Evolutionary conservation across 2,329 filamentous ascomycete species (phyloP), one percentile per base, ranked within the genome.

Genomic region (Elsinoe perseae): DNA sequence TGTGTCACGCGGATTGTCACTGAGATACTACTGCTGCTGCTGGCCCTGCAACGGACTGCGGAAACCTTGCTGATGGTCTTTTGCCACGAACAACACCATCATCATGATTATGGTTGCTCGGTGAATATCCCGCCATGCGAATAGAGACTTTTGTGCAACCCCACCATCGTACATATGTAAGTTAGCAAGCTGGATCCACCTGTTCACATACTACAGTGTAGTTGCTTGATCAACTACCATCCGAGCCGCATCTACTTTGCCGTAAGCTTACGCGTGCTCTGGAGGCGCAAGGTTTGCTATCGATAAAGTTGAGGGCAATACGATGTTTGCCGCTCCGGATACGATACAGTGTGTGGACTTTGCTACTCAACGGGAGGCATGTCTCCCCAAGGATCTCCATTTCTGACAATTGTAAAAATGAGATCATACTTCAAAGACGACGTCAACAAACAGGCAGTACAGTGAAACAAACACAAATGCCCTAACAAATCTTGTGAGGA

Each of bases 201-300:
- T 23, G 40, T 44, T 44, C 40, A 44, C 23, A 21, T 25, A 12
- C 20, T 23, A 18, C 14, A 44, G 20, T n/a, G 10, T 44, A 25
- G 30, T 52, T 38, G 32, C 48, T 52, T 32, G 48, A 52, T 12
- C 48, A 36, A 52, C 48, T 50, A 12, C 9, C 12, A 34, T n/a
- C 14, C 30, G 48, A 52, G 48, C 48, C 28, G 48, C 48, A 52
- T 14, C 25, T 16, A 5, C 25, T 32, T 14, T 23, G 10, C 40
- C 28, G 27, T 18, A 10, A 50, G 44, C 44, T 50, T 50, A 50
- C 44, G 44, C 44, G 32, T 25, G 27, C 44, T 5, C 16, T 32
- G 18, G 44, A 32, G 44, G 44, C 44, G 44, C 44, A 50, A 50
- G 44, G 18, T 30, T 16, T 21, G 25, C 32, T 30, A 50, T 50